These are phyloP conservation scores for Globisporangium alternatum DNA, from an alignment of 352 stramenopile genomes.

Conservation along the genomic window DNA sequence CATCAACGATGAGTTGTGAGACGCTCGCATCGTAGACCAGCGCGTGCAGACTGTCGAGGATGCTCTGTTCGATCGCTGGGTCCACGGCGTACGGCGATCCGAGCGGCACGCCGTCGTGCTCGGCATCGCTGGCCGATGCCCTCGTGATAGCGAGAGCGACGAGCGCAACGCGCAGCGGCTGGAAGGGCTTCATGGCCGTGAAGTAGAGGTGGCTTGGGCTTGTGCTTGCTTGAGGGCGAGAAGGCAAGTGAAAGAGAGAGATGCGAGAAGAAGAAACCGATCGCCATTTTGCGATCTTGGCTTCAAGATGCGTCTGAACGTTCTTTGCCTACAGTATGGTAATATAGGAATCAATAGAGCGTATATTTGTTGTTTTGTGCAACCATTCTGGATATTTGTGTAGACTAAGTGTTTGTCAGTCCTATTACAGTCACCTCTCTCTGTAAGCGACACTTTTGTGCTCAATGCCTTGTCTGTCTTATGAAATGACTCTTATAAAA, in stretches of 20 bases:
- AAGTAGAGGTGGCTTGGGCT: background rate
- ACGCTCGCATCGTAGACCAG: constrained; percentile 37
- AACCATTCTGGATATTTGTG: too few species aligned
- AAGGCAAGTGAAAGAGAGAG: background rate
- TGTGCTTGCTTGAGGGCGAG: background rate
- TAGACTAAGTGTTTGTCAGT: too few species aligned
- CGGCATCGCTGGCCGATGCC: background rate
- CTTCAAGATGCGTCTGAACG: background rate
- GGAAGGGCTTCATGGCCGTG: constrained; percentile 1
- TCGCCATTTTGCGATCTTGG: background rate
- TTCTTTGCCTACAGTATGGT: background rate
- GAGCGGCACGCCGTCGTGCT: background rate
- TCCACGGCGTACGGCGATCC: constrained; percentile 3
- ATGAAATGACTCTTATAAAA: too few species aligned
- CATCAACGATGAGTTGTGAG: constrained; percentile 9
- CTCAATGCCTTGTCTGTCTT: too few species aligned
- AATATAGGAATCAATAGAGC: background rate
- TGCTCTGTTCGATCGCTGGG: constrained; percentile 5
- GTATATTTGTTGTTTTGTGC: too few species aligned
- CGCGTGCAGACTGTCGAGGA: constrained; percentile 10
- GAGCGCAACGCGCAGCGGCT: background rate
- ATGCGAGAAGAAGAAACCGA: background rate
- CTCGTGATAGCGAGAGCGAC: background rate
- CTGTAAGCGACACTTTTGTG: too few species aligned
- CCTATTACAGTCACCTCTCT: too few species aligned